A percentile compares a stretch with the other conserved stretches of the same genome.
Evolutionary conservation across 768 basidiomycete species (phyloP).

Genomic region (Mrakia blollopis): DNA sequence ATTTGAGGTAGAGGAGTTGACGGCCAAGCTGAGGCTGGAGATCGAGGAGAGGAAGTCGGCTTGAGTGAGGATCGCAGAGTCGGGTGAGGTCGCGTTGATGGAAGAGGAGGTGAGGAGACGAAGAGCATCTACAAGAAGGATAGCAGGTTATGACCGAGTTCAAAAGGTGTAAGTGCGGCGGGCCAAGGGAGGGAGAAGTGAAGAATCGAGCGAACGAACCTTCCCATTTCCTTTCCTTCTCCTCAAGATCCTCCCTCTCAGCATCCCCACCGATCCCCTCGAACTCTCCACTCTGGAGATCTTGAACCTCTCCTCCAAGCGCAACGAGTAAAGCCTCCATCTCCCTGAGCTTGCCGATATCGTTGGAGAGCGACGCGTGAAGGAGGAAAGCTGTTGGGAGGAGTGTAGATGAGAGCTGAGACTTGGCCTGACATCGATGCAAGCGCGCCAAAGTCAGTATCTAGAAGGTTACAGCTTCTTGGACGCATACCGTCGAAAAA

Average conservation of each 20-base stretch:
- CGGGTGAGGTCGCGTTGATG: neutral
- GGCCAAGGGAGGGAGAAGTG: too few species aligned
- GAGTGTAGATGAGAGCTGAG: neutral
- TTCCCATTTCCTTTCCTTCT: neutral
- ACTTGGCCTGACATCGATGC: neutral
- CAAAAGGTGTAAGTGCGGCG: too few species aligned
- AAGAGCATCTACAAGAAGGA: neutral
- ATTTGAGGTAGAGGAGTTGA: neutral
- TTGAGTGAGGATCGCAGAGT: neutral
- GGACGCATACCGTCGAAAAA: neutral
- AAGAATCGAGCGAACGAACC: neutral
- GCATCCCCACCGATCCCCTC: neutral
- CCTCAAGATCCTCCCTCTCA: neutral
- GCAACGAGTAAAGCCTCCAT: neutral
- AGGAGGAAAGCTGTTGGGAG: constrained; percentile 10
- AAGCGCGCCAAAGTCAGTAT: neutral
- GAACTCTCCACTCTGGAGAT: neutral
- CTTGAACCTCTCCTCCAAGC: neutral
- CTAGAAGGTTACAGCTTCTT: too few species aligned
- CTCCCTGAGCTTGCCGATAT: neutral
- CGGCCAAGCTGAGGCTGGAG: neutral
- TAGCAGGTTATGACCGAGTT: too few species aligned
- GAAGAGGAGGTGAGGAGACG: neutral
- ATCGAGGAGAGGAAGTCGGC: neutral
- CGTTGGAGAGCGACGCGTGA: neutral